Evolutionary conservation across 331 rosid species (phyloP).

Genomic region (Acacia pycnantha): DNA sequence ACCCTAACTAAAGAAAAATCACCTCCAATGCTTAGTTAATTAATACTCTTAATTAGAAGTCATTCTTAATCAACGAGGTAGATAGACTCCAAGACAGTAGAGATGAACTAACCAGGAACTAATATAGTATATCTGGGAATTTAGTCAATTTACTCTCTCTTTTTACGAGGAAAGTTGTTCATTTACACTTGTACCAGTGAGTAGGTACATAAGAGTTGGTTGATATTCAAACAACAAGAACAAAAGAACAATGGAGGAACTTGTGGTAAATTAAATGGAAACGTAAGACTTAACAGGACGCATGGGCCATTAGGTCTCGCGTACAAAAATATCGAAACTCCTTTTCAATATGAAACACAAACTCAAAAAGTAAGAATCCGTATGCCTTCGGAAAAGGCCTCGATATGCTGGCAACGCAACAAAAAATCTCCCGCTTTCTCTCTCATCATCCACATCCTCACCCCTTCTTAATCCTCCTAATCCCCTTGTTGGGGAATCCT

Average conservation of each 20-base stretch:
- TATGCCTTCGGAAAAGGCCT: neutral
- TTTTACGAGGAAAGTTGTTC: neutral
- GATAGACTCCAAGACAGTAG: neutral
- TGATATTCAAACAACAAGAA: neutral
- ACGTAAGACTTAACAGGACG: neutral
- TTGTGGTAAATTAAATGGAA: neutral
- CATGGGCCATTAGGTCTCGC: constrained; percentile 36
- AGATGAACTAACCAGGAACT: too few relatives aligned
- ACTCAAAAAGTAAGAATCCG: constrained; percentile 18
- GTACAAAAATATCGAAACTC: constrained; percentile 32
- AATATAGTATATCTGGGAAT: too few relatives aligned
- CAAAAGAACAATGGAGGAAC: neutral
- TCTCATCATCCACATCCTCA: constrained; percentile 41
- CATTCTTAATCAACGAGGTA: too few relatives aligned
- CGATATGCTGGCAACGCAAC: neutral
- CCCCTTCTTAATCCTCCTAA: constrained; percentile 17
- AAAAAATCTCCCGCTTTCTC: constrained; percentile 6
- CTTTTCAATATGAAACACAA: constrained; percentile 34
- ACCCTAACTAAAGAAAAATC: neutral
- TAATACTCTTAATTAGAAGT: neutral
- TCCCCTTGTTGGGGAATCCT: constrained; percentile 50
- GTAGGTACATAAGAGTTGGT: too few relatives aligned
- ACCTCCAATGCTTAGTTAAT: neutral
- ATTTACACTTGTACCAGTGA: too few relatives aligned
- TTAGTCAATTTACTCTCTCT: too few relatives aligned